These are phyloP conservation scores for Metroxylon sagu DNA, from an alignment of 176 grass and related monocot species.

Conservation along the genomic window DNA sequence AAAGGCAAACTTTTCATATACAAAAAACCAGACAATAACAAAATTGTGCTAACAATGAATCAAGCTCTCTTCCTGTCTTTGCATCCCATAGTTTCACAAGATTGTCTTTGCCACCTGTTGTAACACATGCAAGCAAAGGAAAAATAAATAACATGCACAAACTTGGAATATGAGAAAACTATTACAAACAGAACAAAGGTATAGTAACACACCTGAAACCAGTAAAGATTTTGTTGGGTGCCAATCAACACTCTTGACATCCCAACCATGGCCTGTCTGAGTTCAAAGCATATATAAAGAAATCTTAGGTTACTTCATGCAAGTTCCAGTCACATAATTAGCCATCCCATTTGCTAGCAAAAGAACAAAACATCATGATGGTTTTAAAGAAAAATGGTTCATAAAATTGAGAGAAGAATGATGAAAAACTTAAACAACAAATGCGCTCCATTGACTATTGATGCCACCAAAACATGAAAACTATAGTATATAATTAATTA, in stretches of 20 bases:
- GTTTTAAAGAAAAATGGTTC: too few relatives aligned
- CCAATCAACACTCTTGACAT: slow-evolving; percentile 99
- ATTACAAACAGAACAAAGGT: slow-evolving; percentile 14
- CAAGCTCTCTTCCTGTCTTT: slow-evolving; percentile 72
- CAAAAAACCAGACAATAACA: slow-evolving; percentile 11
- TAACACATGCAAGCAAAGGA: background rate
- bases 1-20: slow-evolving; percentile 19
- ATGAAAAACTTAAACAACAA: background rate
- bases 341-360: too few relatives aligned
- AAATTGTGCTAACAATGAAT: slow-evolving; percentile 66
- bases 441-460: too few relatives aligned
- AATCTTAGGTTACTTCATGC: slow-evolving; percentile 46
- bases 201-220: slow-evolving; percentile 67
- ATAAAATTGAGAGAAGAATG: too few relatives aligned
- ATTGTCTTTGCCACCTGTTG: slow-evolving; percentile 88
- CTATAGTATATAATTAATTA: too few relatives aligned
- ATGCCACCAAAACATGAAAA: too few relatives aligned
- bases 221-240: slow-evolving; percentile 95
- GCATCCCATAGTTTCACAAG: slow-evolving; percentile 99
- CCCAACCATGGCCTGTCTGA: slow-evolving; percentile 99
- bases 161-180: too few relatives aligned
- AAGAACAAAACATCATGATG: too few relatives aligned
- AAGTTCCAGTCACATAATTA: background rate
- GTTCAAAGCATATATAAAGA: slow-evolving; percentile 46
- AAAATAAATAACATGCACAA: slow-evolving; percentile 4